phyloP scores from a whole-genome alignment of 495 filamentous ascomycete species.

The Penicillium chermesinum region DNA sequence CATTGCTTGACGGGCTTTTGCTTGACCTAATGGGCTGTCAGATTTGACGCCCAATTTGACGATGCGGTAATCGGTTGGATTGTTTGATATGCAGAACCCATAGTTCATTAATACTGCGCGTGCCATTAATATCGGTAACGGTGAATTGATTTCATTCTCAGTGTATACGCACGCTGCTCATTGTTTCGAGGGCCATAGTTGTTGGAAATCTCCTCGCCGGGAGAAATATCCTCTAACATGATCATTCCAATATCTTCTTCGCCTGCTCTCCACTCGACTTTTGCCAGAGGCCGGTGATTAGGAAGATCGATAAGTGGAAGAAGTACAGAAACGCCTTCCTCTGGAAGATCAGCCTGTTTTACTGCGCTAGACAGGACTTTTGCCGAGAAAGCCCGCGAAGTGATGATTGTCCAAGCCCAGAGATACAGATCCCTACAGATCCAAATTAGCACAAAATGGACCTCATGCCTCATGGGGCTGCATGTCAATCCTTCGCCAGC shows the following conservation, averaged over 20 bases:
- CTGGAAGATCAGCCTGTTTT: conserved; percentile 24
- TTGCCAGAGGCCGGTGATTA: conserved; percentile 54
- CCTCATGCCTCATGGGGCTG: no score
- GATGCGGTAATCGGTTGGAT: conserved; percentile 50
- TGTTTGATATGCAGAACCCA: conserved; percentile 58
- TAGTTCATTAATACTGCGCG: conserved; percentile 66
- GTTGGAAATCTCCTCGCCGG: conserved; percentile 56
- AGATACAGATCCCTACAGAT: conserved; percentile 53
- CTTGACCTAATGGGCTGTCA: conserved; percentile 37
- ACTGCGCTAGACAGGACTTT: conserved; percentile 41
- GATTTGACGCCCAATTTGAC: conserved; percentile 39
- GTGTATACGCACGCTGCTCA: conserved; percentile 51
- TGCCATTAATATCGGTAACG: no score
- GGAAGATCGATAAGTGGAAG: conserved; percentile 58
- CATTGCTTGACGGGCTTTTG: conserved; percentile 30
- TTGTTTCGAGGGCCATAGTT: conserved; percentile 68
- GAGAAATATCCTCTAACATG: conserved; percentile 38
- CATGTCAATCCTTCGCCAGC: no score
- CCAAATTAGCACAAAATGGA: conserved; percentile 13
- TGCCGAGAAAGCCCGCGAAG: conserved; percentile 50
- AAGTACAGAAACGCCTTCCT: conserved; percentile 46
- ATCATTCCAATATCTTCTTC: conserved; percentile 42
- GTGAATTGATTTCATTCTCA: not conserved
- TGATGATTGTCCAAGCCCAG: conserved; percentile 61
- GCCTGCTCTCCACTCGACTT: conserved; percentile 57